Conservation (phyloP, 352 stramenopile species). For the Pythium myriotylum region DNA sequence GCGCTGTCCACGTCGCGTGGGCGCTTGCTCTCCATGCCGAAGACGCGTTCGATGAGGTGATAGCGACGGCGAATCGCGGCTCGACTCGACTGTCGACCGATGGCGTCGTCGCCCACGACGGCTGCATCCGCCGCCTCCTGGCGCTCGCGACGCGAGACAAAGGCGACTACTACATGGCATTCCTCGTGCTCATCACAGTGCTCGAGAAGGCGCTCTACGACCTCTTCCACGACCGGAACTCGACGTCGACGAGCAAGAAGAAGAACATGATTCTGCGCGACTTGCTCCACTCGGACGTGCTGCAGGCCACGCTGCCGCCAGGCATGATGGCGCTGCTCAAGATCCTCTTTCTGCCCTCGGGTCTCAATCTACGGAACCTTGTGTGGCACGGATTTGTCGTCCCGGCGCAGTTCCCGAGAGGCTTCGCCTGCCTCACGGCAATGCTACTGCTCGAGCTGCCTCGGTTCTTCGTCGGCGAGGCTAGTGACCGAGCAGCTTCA, state of each 20-base stretch:
- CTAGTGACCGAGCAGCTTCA: neutral
- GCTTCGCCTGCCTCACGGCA: constrained; percentile 51
- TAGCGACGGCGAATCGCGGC: constrained; percentile 2
- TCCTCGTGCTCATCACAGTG: constrained; percentile 58
- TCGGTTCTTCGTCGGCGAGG: constrained; percentile 5
- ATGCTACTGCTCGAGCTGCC: constrained; percentile 50
- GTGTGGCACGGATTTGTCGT: constrained; percentile 72
- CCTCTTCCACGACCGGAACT: constrained; percentile 31
- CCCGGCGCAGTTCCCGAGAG: constrained; percentile 56
- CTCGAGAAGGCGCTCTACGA: constrained; percentile 69
- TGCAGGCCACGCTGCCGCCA: constrained; percentile 34
- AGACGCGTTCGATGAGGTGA: constrained; percentile 17
- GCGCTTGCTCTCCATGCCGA: constrained; percentile 45
- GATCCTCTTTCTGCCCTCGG: constrained; percentile 60
- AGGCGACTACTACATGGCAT: constrained; percentile 62
- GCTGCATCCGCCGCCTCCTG: constrained; percentile 30
- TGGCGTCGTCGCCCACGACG: constrained; percentile 33
- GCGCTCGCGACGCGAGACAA: constrained; percentile 22
- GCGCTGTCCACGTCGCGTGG: constrained; percentile 21
- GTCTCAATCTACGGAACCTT: constrained; percentile 67
- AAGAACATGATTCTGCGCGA: constrained; percentile 77
- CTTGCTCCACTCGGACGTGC: constrained; percentile 47
- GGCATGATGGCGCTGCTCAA: constrained; percentile 52
- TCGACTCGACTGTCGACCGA: constrained; percentile 19
- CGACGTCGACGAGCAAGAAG: constrained; percentile 23